Conservation (phyloP, 202 grass and related monocot genomes). For the Panicum hallii region DNA sequence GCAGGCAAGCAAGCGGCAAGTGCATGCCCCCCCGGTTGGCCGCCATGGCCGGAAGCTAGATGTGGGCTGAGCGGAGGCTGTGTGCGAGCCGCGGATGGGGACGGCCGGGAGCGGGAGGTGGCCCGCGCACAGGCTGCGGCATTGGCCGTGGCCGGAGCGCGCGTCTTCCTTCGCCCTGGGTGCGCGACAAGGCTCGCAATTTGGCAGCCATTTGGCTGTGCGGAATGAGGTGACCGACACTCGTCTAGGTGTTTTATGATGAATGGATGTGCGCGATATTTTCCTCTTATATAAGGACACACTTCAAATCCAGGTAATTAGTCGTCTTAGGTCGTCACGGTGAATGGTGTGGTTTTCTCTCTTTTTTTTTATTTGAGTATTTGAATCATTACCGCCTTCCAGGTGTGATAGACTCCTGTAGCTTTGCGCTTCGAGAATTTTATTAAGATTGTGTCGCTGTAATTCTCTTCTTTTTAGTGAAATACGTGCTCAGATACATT, state of each 20-base stretch:
- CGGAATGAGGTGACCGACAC: background rate
- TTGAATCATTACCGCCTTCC: no score
- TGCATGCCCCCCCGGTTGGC: slow-evolving; percentile 30
- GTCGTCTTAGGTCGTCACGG: no score
- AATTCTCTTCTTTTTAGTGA: no score
- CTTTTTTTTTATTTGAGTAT: no score
- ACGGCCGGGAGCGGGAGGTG: background rate
- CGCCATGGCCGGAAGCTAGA: slow-evolving; percentile 25
- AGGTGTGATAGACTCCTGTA: no score
- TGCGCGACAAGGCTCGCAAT: slow-evolving; percentile 8
- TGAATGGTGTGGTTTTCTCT: no score
- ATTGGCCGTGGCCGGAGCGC: background rate
- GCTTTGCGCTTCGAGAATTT: no score
- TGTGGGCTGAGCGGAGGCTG: slow-evolving; percentile 24
- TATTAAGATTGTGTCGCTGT: no score
- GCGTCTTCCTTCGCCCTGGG: background rate
- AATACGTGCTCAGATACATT: no score
- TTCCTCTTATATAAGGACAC: background rate
- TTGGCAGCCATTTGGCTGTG: background rate
- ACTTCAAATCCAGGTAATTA: no score
- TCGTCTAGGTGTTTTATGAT: background rate
- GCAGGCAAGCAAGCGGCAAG: background rate
- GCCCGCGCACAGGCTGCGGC: background rate
- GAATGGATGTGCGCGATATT: background rate
- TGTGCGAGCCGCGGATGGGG: background rate